These are phyloP conservation scores for Blepharisma stoltei DNA, from an alignment of 73 alveolate genomes.

Conservation along the genomic window DNA sequence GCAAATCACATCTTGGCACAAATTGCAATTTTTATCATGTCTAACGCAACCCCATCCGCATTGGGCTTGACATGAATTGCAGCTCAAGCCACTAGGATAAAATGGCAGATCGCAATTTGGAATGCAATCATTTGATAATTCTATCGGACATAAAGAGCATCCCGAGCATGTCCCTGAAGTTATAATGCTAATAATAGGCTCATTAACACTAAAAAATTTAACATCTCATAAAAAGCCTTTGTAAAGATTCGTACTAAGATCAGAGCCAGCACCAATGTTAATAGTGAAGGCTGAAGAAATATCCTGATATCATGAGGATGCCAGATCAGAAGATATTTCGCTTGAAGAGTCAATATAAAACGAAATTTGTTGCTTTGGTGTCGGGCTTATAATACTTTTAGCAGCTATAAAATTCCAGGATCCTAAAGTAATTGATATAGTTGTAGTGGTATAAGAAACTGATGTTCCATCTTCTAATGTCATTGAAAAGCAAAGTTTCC, in stretches of 20 bases:
- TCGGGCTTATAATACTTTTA: too few relatives aligned
- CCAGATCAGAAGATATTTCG: too few relatives aligned
- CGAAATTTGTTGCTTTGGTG: too few relatives aligned
- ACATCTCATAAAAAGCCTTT: neutral
- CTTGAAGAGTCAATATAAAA: too few relatives aligned
- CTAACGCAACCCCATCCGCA: constrained; percentile 2
- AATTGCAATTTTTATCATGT: constrained; percentile 5
- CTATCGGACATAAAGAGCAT: neutral
- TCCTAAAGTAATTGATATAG: too few relatives aligned
- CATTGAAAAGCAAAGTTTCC: too few relatives aligned
- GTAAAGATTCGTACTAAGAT: neutral
- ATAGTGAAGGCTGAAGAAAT: constrained; percentile 2
- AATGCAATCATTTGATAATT: neutral
- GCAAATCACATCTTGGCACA: neutral
- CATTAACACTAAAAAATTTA: neutral
- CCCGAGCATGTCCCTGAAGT: neutral
- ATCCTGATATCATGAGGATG: too few relatives aligned
- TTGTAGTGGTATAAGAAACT: too few relatives aligned
- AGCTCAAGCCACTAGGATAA: neutral
- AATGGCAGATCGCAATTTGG: neutral
- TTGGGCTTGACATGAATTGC: neutral
- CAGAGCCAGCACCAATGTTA: neutral
- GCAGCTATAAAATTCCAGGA: too few relatives aligned
- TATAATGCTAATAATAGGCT: neutral
- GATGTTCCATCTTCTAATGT: too few relatives aligned